Base-by-base conservation (phyloP, 441 rosid species). In the Melastoma candidum region DNA sequence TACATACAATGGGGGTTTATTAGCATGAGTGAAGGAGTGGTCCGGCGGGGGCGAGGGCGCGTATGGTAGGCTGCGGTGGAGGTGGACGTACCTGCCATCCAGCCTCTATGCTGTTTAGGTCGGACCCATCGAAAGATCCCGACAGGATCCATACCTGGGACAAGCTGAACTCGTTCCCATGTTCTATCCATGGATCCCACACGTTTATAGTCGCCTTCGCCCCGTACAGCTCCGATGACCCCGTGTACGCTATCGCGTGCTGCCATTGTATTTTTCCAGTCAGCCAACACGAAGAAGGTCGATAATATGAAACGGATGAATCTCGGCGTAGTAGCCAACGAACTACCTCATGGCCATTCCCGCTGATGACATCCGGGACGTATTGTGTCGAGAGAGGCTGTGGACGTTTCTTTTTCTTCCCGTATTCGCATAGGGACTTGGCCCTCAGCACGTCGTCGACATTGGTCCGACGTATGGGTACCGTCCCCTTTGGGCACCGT, bases 241-340 rank as follows among this genome's bases (percentile, higher is more conserved):
- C 92, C 1, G 97, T 85, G 77, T 81, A 92, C 2, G 98, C 98
- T 44, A 92, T 92, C 12, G 97, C 98, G 79, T 92, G 98, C 98
- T 92, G 7, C 11, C 8, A 4, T 0, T 44, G 56, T 52, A 44
- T 22, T 12, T 4, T 44, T 44, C 11, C 36, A 14, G 12, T 36
- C 17, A 26, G 29, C 36, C n/a, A 26, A 11, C 41, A 26, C 9
- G 8, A 49, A 8, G 2, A 7, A 7, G 12, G 11, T 22, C 53
- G 10, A 2, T 24, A 49, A 46, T n/a, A 11, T 14, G 47, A 36
- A 47, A 12, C 11, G 25, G 48, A 48, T 8, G 7, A 8, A 2
- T 1, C 7, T n/a, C 26, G 12, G 7, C 36, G 55, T 26, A 45
- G 49, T 12, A 45, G 1, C 22, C 25, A 29, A 12, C 1, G 45